A percentile compares a stretch with the other conserved stretches of the same genome.
Conservation (phyloP, 176 grass and related monocot species). For the Carex pumila region DNA sequence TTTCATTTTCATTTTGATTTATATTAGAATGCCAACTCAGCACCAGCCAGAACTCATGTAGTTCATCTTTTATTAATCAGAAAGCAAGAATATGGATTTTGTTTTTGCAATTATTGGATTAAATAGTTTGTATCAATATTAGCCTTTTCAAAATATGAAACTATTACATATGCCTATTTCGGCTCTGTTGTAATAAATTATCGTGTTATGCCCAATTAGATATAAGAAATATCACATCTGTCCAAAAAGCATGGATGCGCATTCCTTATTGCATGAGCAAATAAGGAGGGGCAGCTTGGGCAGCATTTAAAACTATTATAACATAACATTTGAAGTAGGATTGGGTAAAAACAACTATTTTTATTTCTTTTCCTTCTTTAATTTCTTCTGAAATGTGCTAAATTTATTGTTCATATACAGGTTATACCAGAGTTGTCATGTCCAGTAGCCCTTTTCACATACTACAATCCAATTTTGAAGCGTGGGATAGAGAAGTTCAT, state of each 20-base stretch:
- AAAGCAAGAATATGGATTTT: background rate
- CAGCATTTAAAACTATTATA: background rate
- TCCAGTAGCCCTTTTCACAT: constrained; percentile 87
- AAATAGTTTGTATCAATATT: background rate
- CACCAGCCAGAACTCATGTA: background rate
- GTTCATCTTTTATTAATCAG: background rate
- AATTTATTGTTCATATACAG: constrained; percentile 14
- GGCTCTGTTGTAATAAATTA: background rate
- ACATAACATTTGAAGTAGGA: background rate
- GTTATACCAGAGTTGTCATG: constrained; percentile 87
- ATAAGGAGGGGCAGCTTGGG: background rate
- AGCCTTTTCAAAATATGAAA: background rate
- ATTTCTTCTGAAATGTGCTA: background rate
- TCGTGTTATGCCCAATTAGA: background rate
- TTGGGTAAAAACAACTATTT: background rate
- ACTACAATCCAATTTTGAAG: constrained; percentile 95
- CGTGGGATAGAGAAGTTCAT: constrained; percentile 86
- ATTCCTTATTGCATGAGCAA: background rate
- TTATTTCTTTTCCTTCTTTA: background rate
- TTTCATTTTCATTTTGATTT: background rate
- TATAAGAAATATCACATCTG: background rate
- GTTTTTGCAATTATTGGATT: background rate
- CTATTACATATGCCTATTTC: background rate
- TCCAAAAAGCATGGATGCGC: background rate
- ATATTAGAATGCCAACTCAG: background rate